phyloP scores from a whole-genome alignment of 169 alveolate genomes.

The Eimeria necatrix region DNA sequence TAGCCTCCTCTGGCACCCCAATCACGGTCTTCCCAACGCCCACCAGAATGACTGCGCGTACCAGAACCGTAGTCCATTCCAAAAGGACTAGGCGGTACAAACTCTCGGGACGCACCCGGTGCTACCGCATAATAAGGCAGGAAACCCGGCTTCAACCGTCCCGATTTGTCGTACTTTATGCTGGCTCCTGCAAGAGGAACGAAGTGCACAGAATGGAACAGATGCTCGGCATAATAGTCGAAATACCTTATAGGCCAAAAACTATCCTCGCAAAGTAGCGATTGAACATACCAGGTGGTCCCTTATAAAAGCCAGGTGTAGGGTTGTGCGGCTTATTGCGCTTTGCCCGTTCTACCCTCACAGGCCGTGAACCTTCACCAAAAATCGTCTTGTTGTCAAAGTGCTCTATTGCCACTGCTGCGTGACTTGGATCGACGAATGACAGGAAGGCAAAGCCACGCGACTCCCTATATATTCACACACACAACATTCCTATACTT shows the following conservation, averaged over 20 bases:
- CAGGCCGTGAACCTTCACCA: conserved; percentile 69
- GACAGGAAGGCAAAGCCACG: conserved; percentile 82
- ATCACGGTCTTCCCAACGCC: conserved; percentile 74
- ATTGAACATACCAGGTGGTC: conserved; percentile 80
- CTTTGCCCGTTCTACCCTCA: conserved; percentile 77
- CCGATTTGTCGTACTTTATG: conserved; percentile 79
- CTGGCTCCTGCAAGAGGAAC: conserved; percentile 74
- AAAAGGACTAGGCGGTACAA: conserved; percentile 61
- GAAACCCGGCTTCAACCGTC: conserved; percentile 77
- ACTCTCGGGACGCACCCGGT: conserved; percentile 79
- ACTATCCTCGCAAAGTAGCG: not conserved
- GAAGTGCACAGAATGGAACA: not conserved
- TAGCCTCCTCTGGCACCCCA: conserved; percentile 70
- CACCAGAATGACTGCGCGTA: conserved; percentile 58
- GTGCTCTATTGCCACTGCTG: conserved; percentile 71
- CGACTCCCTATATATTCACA: conserved; percentile 67
- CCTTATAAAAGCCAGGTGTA: conserved; percentile 81
- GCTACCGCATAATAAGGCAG: conserved; percentile 81
- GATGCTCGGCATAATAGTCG: too few relatives aligned
- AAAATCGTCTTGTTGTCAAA: conserved; percentile 76
- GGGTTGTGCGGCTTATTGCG: conserved; percentile 82
- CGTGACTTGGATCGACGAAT: conserved; percentile 62
- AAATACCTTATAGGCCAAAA: not conserved
- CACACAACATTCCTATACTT: not conserved
- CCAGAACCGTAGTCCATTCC: conserved; percentile 76